These are phyloP conservation scores for Phaffomyces opuntiae DNA, from an alignment of 805 yeast genomes.

Conservation along the genomic window DNA sequence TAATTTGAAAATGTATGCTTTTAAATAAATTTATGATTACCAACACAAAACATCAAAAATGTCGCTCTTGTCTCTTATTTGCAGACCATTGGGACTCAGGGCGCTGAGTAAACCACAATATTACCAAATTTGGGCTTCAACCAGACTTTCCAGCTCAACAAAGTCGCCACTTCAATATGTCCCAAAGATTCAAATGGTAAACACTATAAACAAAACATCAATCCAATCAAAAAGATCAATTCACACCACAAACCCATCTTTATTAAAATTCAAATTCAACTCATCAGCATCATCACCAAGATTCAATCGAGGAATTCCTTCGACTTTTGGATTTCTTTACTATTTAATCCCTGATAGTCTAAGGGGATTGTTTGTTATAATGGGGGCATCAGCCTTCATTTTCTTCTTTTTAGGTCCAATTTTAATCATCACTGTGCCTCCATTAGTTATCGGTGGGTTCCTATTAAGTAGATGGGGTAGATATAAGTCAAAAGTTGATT, in stretches of 20 bases:
- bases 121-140: neutral
- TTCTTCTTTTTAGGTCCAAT: slow-evolving; percentile 17
- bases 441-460: slow-evolving; percentile 17
- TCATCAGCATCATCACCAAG: slow-evolving; percentile 6
- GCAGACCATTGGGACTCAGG: neutral
- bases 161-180: neutral
- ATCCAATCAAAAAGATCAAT: neutral
- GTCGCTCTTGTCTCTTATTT: neutral
- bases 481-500: slow-evolving; percentile 9
- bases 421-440: slow-evolving; percentile 19
- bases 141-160: neutral
- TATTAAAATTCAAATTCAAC: neutral
- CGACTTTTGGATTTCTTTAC: slow-evolving; percentile 5
- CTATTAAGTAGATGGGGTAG: slow-evolving; percentile 7
- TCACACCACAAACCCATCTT: neutral
- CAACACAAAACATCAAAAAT: neutral
- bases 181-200: neutral
- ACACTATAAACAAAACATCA: neutral
- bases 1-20: neutral
- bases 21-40: too few relatives aligned
- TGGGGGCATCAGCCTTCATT: slow-evolving; percentile 11
- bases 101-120: neutral
- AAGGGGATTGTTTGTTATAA: slow-evolving; percentile 3
- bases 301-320: slow-evolving; percentile 13
- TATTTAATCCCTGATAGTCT: slow-evolving; percentile 10